Conservation (phyloP, 495 filamentous ascomycete species). For the Pseudoneurospora amorphoporcata region DNA sequence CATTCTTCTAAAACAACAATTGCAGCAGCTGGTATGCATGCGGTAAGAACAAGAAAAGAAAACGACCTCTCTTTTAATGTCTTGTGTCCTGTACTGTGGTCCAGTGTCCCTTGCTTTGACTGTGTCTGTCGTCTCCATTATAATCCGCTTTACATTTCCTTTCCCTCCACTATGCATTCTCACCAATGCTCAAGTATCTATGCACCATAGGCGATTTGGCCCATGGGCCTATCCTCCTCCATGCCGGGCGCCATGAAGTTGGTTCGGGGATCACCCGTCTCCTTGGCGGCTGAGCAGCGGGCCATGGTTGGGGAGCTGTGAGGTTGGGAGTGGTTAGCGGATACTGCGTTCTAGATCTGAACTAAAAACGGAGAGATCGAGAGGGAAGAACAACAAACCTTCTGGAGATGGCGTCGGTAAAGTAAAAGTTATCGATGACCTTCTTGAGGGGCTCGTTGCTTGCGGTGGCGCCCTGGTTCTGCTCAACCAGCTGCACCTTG, state of each 20-base stretch:
- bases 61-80: not conserved
- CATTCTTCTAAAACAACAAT: not conserved
- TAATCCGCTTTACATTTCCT: not conserved
- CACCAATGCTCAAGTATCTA: constrained; percentile 13
- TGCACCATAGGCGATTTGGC: constrained; percentile 39
- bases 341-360: not conserved
- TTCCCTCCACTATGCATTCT: not conserved
- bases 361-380: not conserved
- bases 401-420: constrained; percentile 91
- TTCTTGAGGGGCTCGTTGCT: constrained; percentile 61
- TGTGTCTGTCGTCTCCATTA: not conserved
- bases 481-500: constrained; percentile 88
- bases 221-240: constrained; percentile 40
- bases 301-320: constrained; percentile 92
- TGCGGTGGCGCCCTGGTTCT: constrained; percentile 75
- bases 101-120: not conserved
- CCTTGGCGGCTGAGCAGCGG: constrained; percentile 79
- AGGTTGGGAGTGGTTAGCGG: not conserved
- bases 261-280: constrained; percentile 55
- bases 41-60: not conserved
- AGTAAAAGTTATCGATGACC: constrained; percentile 90
- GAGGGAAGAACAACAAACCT: constrained; percentile 46
- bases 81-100: not conserved
- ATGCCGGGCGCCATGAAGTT: constrained; percentile 81
- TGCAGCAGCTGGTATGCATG: not conserved